These are phyloP conservation scores for Chamaecyparis obtusa DNA, from an alignment of 75 land plant genomes.

Conservation along the genomic window DNA sequence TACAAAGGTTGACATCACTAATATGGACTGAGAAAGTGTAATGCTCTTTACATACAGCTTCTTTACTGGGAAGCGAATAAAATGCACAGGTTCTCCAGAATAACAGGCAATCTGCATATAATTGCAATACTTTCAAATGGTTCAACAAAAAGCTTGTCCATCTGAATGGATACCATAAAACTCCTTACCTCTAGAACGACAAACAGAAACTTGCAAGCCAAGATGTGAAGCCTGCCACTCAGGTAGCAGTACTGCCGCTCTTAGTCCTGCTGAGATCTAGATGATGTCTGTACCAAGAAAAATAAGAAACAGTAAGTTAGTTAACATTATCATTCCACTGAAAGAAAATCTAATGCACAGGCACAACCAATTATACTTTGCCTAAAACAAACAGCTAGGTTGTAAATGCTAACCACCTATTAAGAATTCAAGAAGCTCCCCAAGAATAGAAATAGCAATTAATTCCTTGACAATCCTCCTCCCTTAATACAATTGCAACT, in stretches of 20 bases:
- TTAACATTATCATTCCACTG: background rate
- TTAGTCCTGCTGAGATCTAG: slow-evolving; percentile 82
- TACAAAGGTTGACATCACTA: no score
- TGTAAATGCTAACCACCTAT: background rate
- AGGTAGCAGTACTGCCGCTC: slow-evolving; percentile 62
- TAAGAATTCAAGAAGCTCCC: background rate
- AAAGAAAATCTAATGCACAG: background rate
- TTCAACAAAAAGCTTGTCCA: background rate
- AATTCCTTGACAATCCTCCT: background rate
- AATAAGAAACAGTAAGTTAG: background rate
- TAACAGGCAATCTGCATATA: background rate
- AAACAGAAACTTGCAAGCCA: slow-evolving; percentile 64
- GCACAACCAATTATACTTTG: background rate
- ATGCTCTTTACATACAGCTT: background rate
- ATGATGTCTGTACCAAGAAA: slow-evolving; percentile 39
- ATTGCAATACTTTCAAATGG: background rate
- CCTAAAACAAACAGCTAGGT: background rate
- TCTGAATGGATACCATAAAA: background rate
- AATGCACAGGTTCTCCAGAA: background rate
- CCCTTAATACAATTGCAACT: background rate
- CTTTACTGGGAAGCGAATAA: background rate
- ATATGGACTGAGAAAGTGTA: background rate
- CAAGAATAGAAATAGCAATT: background rate
- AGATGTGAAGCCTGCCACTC: slow-evolving; percentile 62
- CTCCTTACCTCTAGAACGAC: slow-evolving; percentile 63